Base-by-base conservation (phyloP, 495 filamentous ascomycete genomes). In the Xylaria intraflava region DNA sequence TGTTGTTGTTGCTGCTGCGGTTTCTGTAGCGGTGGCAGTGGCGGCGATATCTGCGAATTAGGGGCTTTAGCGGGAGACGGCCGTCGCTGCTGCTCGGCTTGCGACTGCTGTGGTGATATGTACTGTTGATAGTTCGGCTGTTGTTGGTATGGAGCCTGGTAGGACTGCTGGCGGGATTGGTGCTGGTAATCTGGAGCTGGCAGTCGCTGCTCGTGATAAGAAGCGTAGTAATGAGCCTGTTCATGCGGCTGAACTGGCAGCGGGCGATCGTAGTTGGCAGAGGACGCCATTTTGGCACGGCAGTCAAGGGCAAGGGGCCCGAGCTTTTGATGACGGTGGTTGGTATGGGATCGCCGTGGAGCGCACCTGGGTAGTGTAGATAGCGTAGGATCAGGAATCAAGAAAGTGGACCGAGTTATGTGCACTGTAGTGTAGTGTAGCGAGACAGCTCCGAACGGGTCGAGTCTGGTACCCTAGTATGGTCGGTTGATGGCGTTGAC, bases 1-100 rank as follows among this genome's bases (percentile, higher is more conserved):
- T 46, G 51, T 41, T 68, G 65, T 49, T 68, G 65, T 50, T 56
- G 64, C n/a, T n/a, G n/a, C n/a, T n/a, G n/a, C n/a, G n/a, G n/a
- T n/a, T n/a, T n/a, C n/a, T n/a, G n/a, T n/a, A n/a, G n/a, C n/a
- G n/a, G n/a, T n/a, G n/a, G n/a, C n/a, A n/a, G n/a, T n/a, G n/a
- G n/a, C n/a, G n/a, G n/a, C 50, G 65, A 62, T 41, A 47, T 36
- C 42, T 61, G 51, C 49, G 62, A 5, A 20, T 51, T 53, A 35
- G 53, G 46, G 30, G 46, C 41, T 55, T 40, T 46, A 31, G 44
- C 24, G 24, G 51, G 40, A 31, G 56, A 58, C 27, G 56, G 58
- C 33, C 51, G 56, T 46, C 54, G 61, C 22, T 59, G 55, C 11
- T 56, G 43, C 39, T 59, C 58, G 20, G 54, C 54, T 36, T 62